Percentiles rank a stretch among this genome's conserved stretches.
phyloP scores from a whole-genome alignment of 371 early-diverging fungal genomes.

The Gilbertella persicaria region DNA sequence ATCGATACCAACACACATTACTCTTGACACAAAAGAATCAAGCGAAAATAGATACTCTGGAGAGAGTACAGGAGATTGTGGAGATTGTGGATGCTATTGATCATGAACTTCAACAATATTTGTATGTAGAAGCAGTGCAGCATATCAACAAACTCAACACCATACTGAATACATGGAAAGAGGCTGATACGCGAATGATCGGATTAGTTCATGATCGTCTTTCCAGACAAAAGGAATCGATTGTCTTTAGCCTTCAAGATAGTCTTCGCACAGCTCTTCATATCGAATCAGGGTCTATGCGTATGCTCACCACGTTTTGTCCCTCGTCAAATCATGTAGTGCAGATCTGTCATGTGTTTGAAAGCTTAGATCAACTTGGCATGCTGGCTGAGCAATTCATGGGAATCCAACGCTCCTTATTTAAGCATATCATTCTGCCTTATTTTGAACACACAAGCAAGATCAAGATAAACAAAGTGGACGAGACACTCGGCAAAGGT shows the following conservation, averaged over 20 bases:
- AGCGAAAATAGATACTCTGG: conserved; percentile 16
- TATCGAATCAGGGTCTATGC: conserved; percentile 10
- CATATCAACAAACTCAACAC: neutral
- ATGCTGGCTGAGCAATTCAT: conserved; percentile 16
- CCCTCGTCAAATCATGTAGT: neutral
- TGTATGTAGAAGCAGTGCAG: conserved; percentile 5
- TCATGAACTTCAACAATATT: neutral
- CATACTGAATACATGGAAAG: neutral
- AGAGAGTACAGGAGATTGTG: conserved; percentile 4
- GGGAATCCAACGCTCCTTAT: conserved; percentile 11
- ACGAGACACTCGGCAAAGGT: neutral
- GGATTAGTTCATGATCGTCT: neutral
- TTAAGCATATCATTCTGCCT: conserved; percentile 20
- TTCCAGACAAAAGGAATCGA: neutral
- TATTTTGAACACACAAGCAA: conserved; percentile 12
- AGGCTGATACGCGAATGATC: neutral
- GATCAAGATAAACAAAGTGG: conserved; percentile 4
- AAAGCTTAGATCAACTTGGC: conserved; percentile 14
- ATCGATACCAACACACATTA: conserved; percentile 16
- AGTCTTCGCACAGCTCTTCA: conserved; percentile 11
- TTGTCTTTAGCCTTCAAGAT: conserved; percentile 13
- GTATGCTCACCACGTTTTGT: conserved; percentile 1
- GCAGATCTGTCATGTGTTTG: conserved; percentile 3
- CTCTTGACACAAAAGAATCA: conserved; percentile 10
- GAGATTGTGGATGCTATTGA: conserved; percentile 7